Base-by-base conservation (phyloP, 2,329 filamentous ascomycete species). In the Paracamarosporium sp. region DNA sequence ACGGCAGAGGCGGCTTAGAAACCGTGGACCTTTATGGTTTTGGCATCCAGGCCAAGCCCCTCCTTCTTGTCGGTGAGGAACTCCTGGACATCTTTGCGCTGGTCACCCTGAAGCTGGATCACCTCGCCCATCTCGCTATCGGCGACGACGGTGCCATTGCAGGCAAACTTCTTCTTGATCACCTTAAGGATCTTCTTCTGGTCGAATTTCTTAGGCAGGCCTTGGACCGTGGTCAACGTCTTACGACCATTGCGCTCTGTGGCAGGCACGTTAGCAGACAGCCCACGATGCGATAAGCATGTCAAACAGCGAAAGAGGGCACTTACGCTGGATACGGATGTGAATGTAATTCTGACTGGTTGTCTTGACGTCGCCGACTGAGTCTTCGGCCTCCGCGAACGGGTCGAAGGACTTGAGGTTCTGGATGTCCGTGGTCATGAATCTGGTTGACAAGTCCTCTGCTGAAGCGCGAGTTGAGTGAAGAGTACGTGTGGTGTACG, bases 371-470 rank as follows among this genome's bases (percentile, higher is more conserved):
- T 96, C 91, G 86, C 93, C 93, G 81, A 90, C 93, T 82, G 96
- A 93, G 90, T 97, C 94, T 92, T 97, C 95, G 88, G 93, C 95
- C 92, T 98, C 95, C 90, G 95, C 95, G 92, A 99, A 99, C 90
- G 95, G 95, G 90, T 99, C 95, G 69, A 71, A 71, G 69, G 65
- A 65, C 67, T 70, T 69, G 61, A 71, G 67, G 64, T 71, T 97
- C 61, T 71, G 70, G 62, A 72, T 72, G 63, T 71, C 68, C 63
- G 70, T 73, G 68, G 78, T 69, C 69, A 74, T 73, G 67, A 67
- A 68, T 69, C 68, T 70, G 69, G 66, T 64, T 67, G 68, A 62
- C 58, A 62, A 48, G 50, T 64, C 65, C 64, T 66, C 63, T 70
- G 68, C 65, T 66, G 65, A 53, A 57, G 55, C 50, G 50, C 50